Conservation (phyloP, 345 rosid genomes). For the Trapa incisa region DNA sequence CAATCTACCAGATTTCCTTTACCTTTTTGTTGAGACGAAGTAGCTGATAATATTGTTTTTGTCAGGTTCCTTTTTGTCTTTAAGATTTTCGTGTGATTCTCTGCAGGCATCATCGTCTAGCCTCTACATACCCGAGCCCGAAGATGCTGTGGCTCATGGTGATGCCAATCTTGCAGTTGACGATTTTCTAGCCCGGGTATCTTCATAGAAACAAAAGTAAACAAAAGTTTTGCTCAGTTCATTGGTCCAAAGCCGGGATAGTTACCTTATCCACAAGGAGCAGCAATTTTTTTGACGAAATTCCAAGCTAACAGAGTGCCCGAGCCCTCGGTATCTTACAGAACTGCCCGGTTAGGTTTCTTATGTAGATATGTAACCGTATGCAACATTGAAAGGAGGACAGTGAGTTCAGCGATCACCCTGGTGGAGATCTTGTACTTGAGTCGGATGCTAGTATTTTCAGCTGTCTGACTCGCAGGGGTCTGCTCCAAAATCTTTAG, state of each 20-base stretch:
- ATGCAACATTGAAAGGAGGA: background rate
- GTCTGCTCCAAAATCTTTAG: background rate
- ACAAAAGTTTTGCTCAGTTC: background rate
- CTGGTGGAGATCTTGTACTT: background rate
- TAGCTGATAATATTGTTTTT: background rate
- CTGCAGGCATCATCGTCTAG: constrained; percentile 70
- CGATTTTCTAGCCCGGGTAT: constrained; percentile 68
- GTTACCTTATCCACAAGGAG: background rate
- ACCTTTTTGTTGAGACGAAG: background rate
- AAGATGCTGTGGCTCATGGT: constrained; percentile 92
- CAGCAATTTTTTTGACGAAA: background rate
- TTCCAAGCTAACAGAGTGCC: background rate
- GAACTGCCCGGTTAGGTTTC: background rate
- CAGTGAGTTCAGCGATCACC: background rate
- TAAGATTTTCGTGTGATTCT: background rate
- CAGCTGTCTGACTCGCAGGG: background rate
- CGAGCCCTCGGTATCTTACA: background rate
- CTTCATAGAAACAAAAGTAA: constrained; percentile 5
- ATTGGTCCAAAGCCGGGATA: background rate
- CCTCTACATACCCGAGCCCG: constrained; percentile 87
- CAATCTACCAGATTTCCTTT: background rate
- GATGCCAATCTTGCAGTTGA: constrained; percentile 80
- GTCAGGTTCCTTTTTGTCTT: background rate
- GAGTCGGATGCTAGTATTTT: background rate
- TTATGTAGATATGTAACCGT: background rate